Conservation (phyloP, 495 filamentous ascomycete species). For the Immersiella caudata region DNA sequence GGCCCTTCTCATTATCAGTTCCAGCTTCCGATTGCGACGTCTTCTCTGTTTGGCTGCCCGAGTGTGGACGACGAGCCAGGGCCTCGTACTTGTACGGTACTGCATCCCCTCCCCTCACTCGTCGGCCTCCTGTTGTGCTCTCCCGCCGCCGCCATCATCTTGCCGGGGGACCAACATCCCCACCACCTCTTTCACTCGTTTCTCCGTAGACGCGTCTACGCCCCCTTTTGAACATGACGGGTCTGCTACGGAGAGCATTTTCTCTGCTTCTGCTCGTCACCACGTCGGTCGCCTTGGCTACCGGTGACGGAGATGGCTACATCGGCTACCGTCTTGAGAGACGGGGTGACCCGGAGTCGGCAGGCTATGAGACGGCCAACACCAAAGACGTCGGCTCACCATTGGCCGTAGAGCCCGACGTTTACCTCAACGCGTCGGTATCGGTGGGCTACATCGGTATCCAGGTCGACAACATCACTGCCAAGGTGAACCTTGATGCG, state of each 20-base stretch:
- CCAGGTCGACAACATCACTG: constrained; percentile 58
- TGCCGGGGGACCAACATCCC: constrained; percentile 7
- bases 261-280: constrained; percentile 35
- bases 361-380: constrained; percentile 53
- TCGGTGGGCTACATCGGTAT: constrained; percentile 56
- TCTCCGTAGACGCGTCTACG: not conserved
- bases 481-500: constrained; percentile 62
- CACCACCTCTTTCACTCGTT: constrained; percentile 21
- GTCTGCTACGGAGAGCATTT: constrained; percentile 30
- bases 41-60: not conserved
- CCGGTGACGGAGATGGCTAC: constrained; percentile 45
- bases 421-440: constrained; percentile 59
- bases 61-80: not conserved
- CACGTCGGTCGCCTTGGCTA: not conserved
- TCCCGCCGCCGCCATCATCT: constrained; percentile 1
- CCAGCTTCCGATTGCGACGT: not conserved
- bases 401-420: constrained; percentile 50
- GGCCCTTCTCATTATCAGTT: constrained; percentile 3
- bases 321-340: constrained; percentile 56
- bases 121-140: not conserved
- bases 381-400: constrained; percentile 45
- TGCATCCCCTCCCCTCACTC: constrained; percentile 11
- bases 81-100: constrained; percentile 22
- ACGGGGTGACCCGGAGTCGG: constrained; percentile 51
- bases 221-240: constrained; percentile 25